Evolutionary conservation across 1,284 basidiomycete species (phyloP), one percentile per base, ranked within the genome.

Genomic region (Ustilago sp.): DNA sequence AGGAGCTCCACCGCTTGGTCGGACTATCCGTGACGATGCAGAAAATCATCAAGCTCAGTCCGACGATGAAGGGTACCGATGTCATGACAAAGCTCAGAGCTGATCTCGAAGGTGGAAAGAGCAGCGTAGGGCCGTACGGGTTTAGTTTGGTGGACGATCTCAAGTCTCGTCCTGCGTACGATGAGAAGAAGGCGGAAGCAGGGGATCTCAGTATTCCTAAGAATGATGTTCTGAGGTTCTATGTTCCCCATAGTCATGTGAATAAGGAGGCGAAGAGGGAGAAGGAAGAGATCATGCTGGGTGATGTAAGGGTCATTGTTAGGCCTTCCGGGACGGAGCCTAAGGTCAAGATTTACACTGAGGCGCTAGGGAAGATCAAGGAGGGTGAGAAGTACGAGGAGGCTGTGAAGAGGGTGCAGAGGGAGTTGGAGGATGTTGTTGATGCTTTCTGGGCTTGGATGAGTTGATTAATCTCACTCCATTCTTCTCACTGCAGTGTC

Each of bases 281-380:
- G 2, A 28, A 67, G 59, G 51, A 79, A 12, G 70, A 79, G 13
- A 77, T 83, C 60, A 74, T 75, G 77, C 72, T 83, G 4, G 63
- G 69, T 23, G 79, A 78, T 36, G 64, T 81, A 1, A 53, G 81
- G n/a, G 74, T 82, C 48, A 81, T 81, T 35, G 79, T 83, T 23
- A 58, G 81, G 15, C 81, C 81, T 0, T 80, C 78, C 7, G 81
- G 81, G 15, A 83, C 81, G 4, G 81, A 83, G 59, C 77, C 77
- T 23, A 81, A 80, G 60, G 80, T 81, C 45, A 83, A 83, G 71
- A 80, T 83, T 56, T 83, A 83, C 68, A 74, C 69, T 28, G 81
- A 83, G 36, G 67, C 69, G 11, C 52, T 82, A 17, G 80, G 79
- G n/a, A 58, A 70, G 57, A 72, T 74, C 47, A 55, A 39, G 28